Base-by-base conservation (phyloP, 2,329 filamentous ascomycete species). In the Colletotrichum sansevieriae region DNA sequence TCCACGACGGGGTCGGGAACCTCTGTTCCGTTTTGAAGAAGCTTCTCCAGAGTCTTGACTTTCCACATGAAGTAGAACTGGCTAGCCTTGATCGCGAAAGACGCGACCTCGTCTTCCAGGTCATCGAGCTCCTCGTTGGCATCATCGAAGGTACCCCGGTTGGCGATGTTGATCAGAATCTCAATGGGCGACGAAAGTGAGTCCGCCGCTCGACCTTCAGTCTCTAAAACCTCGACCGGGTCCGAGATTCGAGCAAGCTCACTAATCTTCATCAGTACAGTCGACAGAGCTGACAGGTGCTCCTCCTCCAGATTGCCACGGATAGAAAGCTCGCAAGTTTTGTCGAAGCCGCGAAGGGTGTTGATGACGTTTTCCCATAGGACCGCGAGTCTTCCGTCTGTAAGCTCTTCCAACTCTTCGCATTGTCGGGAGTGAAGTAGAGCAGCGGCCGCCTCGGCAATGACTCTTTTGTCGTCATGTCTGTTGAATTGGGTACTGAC, bases 1-100 rank as follows among this genome's bases (percentile, higher is more conserved):
- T 92, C 88, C 35, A 94, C 82, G 8, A 89, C 86, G 7, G 82
- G 78, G 57, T 88, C 83, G 1, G 88, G 75, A 63, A 93, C 79
- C 60, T 81, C 85, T 4, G 83, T 84, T 49, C 88, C 85, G 29
- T 84, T 83, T 15, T 84, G 81, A 41, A 93, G 78, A 15, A 86
- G 79, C 62, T 85, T 82, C 70, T 84, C 83, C 69, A 93, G 75
- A 60, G 85, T 83, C 61, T 89, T 87, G 22, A 92, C 87, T 76
- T 96, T 95, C 96, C 96, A 99, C 89, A 97, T 93, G 77, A 98
- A 97, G 81, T 98, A 98, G 80, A 97, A 94, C 54, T 94, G 86
- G 58, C 92, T 85, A 2, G 90, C 86, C 72, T 92, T 91, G 74
- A 97, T 92, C 35, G 94, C 91, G 73, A 91, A 91, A 2, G 88